These are phyloP conservation scores for Pezicula carpinea DNA, from an alignment of 2,329 filamentous ascomycete species.

Conservation along the genomic window DNA sequence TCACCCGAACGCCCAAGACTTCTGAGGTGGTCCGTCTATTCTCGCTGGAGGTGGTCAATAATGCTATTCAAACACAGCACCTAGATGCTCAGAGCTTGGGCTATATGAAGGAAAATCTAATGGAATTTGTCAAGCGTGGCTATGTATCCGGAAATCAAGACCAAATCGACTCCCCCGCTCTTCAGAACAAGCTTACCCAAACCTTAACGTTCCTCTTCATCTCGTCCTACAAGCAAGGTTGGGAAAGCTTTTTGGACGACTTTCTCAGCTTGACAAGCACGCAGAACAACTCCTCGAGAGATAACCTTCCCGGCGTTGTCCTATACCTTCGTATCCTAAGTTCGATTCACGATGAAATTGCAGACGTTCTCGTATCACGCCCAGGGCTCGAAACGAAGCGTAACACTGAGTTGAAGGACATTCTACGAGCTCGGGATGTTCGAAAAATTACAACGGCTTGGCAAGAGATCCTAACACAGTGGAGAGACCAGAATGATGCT, in stretches of 20 bases:
- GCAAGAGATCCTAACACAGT: constrained; percentile 83
- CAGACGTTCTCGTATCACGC: constrained; percentile 80
- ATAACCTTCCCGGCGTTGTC: constrained; percentile 72
- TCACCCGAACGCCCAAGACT: constrained; percentile 69
- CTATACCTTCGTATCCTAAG: constrained; percentile 85
- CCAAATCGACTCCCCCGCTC: constrained; percentile 63
- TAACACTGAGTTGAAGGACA: constrained; percentile 86
- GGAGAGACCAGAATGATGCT: constrained; percentile 57
- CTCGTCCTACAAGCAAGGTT: constrained; percentile 76
- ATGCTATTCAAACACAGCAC: constrained; percentile 75
- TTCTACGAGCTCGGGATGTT: constrained; percentile 81
- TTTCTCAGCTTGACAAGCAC: constrained; percentile 71
- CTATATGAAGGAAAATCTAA: constrained; percentile 74
- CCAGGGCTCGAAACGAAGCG: constrained; percentile 75
- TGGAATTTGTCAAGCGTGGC: constrained; percentile 73
- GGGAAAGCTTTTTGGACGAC: constrained; percentile 89
- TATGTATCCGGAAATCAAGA: constrained; percentile 58
- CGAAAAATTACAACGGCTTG: constrained; percentile 83
- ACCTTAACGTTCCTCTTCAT: constrained; percentile 93
- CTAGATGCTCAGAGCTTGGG: constrained; percentile 68
- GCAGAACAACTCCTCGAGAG: constrained; percentile 51
- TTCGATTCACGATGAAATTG: constrained; percentile 95
- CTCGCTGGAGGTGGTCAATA: constrained; percentile 89
- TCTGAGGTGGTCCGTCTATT: constrained; percentile 85
- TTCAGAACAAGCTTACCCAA: constrained; percentile 97